Evolutionary conservation across 768 basidiomycete genomes (phyloP), one percentile per base, ranked within the genome.

Genomic region (Leccinum subgranulosum): DNA sequence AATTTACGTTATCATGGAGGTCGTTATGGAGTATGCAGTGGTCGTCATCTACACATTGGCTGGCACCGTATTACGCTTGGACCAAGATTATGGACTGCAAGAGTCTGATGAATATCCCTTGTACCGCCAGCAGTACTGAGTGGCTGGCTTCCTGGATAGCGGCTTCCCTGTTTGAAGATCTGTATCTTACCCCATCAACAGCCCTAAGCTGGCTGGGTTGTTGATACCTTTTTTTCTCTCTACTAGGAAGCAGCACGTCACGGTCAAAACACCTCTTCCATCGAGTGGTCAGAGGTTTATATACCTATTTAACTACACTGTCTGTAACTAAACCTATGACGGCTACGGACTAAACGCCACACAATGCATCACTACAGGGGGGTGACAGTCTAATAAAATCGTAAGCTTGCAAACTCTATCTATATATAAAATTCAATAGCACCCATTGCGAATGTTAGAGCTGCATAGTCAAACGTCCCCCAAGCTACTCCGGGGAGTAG

Each of bases 391-490:
- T 23, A 23, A 23, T 23, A 23, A 23, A 23, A 23, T 23, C 23
- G 23, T 23, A 23, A 23, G 23, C 23, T 23, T 23, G 23, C 23
- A 3, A 23, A 23, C 23, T 23, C 2, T 23, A 23, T 23, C 23
- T 23, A 23, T 23, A 1, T 1, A 23, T 1, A 23, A 23, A 23
- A 23, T 33, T 39, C 17, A 39, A 41, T 41, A 41, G n/a, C n/a
- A 3, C n/a, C 39, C n/a, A 41, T n/a, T 41, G 10, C n/a, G 39
- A 58, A 73, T 88, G 84, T 88, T 64, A 69, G 85, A 81, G 77
- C 80, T 65, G 64, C 87, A 87, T 85, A 88, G 87, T 88, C 87
- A 85, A 88, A 85, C 84, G 77, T 74, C 75, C 78, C 74, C 77
- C 76, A 76, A 73, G 59, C 73, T 77, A 74, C 72, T 70, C 68